Base-by-base conservation (phyloP, 257 asterid genomes). In the Paraleonurus japonicus region DNA sequence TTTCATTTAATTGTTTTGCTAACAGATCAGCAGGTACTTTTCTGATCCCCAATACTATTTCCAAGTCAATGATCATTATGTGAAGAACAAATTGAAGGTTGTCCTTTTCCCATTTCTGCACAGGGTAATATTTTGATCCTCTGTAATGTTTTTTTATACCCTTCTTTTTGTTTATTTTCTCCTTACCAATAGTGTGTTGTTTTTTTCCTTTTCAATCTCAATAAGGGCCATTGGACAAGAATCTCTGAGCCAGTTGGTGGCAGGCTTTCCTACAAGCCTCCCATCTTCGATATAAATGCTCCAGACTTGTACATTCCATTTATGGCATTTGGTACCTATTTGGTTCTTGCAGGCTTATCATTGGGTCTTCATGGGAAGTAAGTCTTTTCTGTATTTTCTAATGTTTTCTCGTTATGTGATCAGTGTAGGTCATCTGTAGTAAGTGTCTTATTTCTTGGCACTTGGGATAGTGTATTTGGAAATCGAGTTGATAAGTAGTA, bases 201-300 rank as follows among this genome's bases (percentile, higher is more conserved):
- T 61, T 19, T 51, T 51, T 6, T 23, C 17, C 37, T 27, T 71
- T 68, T 11, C 61, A 24, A 55, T 82, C 62, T 61, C 45, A 16
- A 58, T 72, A 74, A 85, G 90, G 87, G 87, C 67, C 90, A 85
- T 39, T 85, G 90, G 90, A 85, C 90, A 15, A 85, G 90, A 80
- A 85, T 85, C 74, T 78, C 80, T 0, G 90, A 85, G 76, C 90
- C 90, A 17, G 90, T 85, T 5, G 86, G 90, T 65, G 90, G 87
- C 7, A 80, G 87, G 78, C 87, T 85, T 26, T 85, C 87, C 3
- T 85, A 85, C 81, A 85, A 85, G 72, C 90, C 90, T 51, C 90
- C 90, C n/a, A 82, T 85, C 53, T 82, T 78, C 19, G 90, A 85
- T 73, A 85, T 85, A 71, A 85, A 85, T 74, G 90, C 90, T 20